Conservation (phyloP, 2,329 filamentous ascomycete genomes). For the Chaetomium globosum region DNA sequence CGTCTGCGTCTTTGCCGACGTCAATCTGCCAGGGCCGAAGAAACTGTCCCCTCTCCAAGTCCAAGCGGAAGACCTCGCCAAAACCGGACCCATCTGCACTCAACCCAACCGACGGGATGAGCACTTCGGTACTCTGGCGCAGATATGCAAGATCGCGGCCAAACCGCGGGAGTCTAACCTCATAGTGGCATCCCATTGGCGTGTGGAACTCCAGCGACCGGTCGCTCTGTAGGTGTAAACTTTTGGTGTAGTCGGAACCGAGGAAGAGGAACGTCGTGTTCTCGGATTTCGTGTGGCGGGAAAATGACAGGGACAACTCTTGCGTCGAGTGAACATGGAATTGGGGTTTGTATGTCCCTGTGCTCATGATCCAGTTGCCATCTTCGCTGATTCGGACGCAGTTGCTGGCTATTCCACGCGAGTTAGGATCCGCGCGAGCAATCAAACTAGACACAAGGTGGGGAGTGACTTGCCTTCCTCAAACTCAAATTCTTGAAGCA, state of each 20-base stretch:
- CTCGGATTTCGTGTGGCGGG: constrained; percentile 85
- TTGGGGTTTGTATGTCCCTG: constrained; percentile 71
- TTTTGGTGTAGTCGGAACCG: constrained; percentile 90
- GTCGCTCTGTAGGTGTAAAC: constrained; percentile 88
- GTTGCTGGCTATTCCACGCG: constrained; percentile 63
- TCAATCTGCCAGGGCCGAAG: constrained; percentile 94
- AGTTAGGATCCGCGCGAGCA: constrained; percentile 12
- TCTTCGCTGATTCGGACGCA: constrained; percentile 91
- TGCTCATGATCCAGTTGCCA: constrained; percentile 96
- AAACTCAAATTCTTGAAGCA: constrained; percentile 97
- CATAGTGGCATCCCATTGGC: constrained; percentile 82
- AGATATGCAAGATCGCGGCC: constrained; percentile 86
- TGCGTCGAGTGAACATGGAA: constrained; percentile 96
- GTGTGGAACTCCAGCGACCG: constrained; percentile 92
- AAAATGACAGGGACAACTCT: constrained; percentile 89
- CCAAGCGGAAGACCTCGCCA: constrained; percentile 91
- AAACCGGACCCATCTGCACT: constrained; percentile 71
- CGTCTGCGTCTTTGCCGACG: constrained; percentile 79
- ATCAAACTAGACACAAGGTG: not conserved
- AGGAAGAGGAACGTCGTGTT: constrained; percentile 91
- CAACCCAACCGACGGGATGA: constrained; percentile 85
- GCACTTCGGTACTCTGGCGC: constrained; percentile 67
- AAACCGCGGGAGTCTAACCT: constrained; percentile 87
- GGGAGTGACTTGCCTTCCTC: constrained; percentile 50
- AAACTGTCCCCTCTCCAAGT: constrained; percentile 87